Base-by-base conservation (phyloP, 2,329 filamentous ascomycete genomes). In the Fusarium newnesense region DNA sequence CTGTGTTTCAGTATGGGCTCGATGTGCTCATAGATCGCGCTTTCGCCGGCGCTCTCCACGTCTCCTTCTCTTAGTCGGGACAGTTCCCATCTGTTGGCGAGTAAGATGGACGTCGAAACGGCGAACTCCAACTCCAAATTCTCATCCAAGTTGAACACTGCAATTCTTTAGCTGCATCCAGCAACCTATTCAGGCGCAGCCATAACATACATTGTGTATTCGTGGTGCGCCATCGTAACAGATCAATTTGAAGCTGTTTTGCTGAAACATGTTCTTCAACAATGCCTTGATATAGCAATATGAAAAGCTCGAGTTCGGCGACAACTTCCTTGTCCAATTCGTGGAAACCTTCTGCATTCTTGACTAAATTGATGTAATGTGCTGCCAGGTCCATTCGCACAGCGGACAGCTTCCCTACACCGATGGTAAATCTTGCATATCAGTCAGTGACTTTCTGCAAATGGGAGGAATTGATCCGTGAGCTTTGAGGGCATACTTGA, bases 361-460 rank as follows among this genome's bases (percentile, higher is more conserved):
- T 53, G 4, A 53, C 50, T n/a, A 39, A 1, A 1, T 16, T 19
- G 10, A 39, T 28, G 2, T 53, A 39, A 18, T 53, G 50, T 18
- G 50, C 50, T 4, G 50, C 50, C 3, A 39, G 19, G 9, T 53
- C 50, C 13, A 53, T 10, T 3, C 50, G 50, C 5, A 53, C 50
- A 9, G 34, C 50, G 2, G 50, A 53, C 2, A 39, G 34, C 19
- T 53, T 53, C 24, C 50, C 50, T 18, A 39, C 19, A 18, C 50
- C 50, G 24, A 53, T 53, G 5, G 50, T 53, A 4, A 53, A 53
- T 9, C 50, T 53, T 1, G 3, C 7, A 21, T 1, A 13, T 1
- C 8, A 12, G 18, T 53, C 0, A 53, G 34, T 9, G 6, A 1
- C 0, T 28, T 16, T 3, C 3, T 28, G 2, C 3, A 0, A 1